A percentile compares a stretch with the other conserved stretches of the same genome.
phyloP scores from a whole-genome alignment of 495 filamentous ascomycete genomes.

The Penicillium silybi region DNA sequence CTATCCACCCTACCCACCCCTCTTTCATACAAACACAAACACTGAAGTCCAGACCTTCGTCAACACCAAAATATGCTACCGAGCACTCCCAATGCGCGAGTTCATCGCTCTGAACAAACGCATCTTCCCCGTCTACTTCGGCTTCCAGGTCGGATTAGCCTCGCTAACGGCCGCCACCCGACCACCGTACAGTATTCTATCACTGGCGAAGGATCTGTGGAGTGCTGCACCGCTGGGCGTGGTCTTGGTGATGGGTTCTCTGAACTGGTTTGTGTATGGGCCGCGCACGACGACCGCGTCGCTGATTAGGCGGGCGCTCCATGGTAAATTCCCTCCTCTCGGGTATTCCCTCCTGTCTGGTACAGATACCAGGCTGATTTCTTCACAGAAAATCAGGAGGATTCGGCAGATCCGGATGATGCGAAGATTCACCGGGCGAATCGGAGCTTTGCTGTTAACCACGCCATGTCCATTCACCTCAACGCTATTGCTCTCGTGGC shows the following conservation, averaged over 20 bases:
- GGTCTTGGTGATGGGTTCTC: slow-evolving; percentile 31
- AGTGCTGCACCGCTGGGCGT: slow-evolving; percentile 38
- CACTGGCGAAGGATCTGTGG: slow-evolving; percentile 26
- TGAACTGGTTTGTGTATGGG: slow-evolving; percentile 48
- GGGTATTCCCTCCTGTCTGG: background rate
- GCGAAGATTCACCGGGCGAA: slow-evolving; percentile 37
- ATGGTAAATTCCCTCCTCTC: slow-evolving; percentile 27
- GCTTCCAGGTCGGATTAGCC: slow-evolving; percentile 38
- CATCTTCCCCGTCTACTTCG: slow-evolving; percentile 54
- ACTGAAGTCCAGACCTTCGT: slow-evolving; percentile 41
- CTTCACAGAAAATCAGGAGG: slow-evolving; percentile 15
- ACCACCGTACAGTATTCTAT: slow-evolving; percentile 39
- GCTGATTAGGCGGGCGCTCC: slow-evolving; percentile 42
- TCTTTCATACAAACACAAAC: background rate
- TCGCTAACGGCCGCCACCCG: slow-evolving; percentile 42
- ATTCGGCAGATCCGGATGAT: slow-evolving; percentile 4
- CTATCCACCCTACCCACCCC: background rate
- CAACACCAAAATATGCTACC: slow-evolving; percentile 48
- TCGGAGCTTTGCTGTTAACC: slow-evolving; percentile 42
- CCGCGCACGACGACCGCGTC: slow-evolving; percentile 41
- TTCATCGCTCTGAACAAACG: slow-evolving; percentile 51
- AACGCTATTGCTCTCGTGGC: slow-evolving; percentile 50
- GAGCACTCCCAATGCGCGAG: slow-evolving; percentile 40
- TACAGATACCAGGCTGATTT: background rate
- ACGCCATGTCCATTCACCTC: slow-evolving; percentile 55